These are phyloP conservation scores for Chaetothyriales sp. DNA, from an alignment of 2,329 filamentous ascomycete species.

Conservation along the genomic window DNA sequence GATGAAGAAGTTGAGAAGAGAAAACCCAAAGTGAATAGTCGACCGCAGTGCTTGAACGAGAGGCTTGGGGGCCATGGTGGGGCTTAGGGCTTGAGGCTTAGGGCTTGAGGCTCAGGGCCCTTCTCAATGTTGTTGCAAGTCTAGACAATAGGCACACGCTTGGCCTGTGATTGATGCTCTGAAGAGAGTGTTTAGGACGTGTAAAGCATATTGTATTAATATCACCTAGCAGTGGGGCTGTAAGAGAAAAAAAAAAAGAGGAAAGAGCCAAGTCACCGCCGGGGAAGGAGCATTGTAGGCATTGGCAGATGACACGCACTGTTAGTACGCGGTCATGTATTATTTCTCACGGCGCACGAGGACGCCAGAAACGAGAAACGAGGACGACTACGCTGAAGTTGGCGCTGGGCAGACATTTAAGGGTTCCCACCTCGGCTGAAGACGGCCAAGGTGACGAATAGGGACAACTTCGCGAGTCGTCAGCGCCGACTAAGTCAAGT, in stretches of 20 bases:
- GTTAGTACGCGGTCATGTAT: background rate
- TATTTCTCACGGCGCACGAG: background rate
- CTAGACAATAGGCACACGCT: background rate
- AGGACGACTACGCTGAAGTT: too few relatives aligned
- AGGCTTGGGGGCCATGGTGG: background rate
- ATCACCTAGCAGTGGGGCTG: background rate
- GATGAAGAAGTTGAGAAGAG: conserved; percentile 18
- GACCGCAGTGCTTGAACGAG: background rate
- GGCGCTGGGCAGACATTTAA: background rate
- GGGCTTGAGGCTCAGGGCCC: background rate
- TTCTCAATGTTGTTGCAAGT: background rate
- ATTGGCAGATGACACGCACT: background rate
- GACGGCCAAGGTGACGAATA: background rate
- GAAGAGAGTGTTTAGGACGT: background rate
- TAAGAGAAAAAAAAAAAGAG: background rate
- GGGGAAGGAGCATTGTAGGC: background rate
- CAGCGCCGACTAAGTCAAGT: background rate
- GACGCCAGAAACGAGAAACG: background rate
- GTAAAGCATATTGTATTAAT: background rate
- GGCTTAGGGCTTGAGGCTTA: too few relatives aligned
- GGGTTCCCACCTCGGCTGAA: background rate
- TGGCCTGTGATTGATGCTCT: background rate
- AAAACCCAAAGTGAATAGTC: background rate
- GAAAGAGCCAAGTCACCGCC: background rate
- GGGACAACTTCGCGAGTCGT: background rate